Evolutionary conservation across 2,329 filamentous ascomycete species (phyloP), one percentile per base, ranked within the genome.

Genomic region (Pseudogymnoascus sp.): DNA sequence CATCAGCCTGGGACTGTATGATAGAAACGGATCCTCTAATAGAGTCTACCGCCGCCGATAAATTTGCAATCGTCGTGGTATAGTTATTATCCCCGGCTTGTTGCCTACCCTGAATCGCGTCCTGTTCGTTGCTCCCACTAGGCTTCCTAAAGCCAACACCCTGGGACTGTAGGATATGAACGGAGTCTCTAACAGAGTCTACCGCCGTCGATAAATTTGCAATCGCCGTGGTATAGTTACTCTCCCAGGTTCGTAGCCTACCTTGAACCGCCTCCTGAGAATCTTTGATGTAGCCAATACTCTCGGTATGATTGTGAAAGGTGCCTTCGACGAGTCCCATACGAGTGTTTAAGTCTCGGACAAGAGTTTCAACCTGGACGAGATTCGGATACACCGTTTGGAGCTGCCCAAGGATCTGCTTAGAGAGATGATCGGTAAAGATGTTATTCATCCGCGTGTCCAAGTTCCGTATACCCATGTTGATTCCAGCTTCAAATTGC

Each of bases 381-480:
- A 65, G 28, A 21, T 63, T 60, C 2, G 64, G 64, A 31, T 61
- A 65, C 12, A 62, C 28, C 1, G 37, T 42, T n/a, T 63, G 43
- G 2, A 65, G 31, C 23, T 61, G 59, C 12, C 42, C 66, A 21
- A 75, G 60, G 68, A 77, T 75, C 12, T 71, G 67, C n/a, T 69
- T 70, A 1, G 73, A 72, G 16, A 79, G 60, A 2, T 72, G 67
- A 9, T 74, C 73, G 0, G 76, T 77, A 16, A 70, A 70, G 8
- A 70, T 63, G 31, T 69, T 70, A 14, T 68, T 66, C 34, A 69
- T 65, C 8, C 69, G 64, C 7, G 21, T 36, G 14, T 69, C 64
- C 2, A 71, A 38, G 59, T 65, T 66, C 8, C 53, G 43, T 18
- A 65, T 40, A 18, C 62, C 63, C 12, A 56, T 31, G 3, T 62